Conservation (phyloP, 208 protist genomes). For the Leishmania lainsoni region DNA sequence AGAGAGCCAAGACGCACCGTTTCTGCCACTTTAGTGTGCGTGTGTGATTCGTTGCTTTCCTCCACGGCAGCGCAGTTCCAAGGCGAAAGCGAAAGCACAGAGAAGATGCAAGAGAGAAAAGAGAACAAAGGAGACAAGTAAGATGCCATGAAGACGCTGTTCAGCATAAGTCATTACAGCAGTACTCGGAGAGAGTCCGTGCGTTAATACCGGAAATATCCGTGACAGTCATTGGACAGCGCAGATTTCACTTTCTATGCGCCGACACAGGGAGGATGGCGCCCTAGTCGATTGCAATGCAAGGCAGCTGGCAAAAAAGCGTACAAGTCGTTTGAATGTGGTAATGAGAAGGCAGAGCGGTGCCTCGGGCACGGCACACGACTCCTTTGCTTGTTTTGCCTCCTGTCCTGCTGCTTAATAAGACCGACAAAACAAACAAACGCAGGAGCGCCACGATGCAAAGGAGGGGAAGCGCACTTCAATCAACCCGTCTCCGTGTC, state of each 20-base stretch:
- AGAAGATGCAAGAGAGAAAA: neutral
- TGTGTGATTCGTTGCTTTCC: no score
- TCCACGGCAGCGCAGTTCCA: neutral
- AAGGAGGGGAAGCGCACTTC: neutral
- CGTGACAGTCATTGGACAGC: neutral
- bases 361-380: neutral
- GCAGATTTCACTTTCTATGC: neutral
- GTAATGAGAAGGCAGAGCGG: neutral
- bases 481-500: neutral
- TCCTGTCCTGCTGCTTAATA: neutral
- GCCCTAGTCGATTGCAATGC: neutral
- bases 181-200: neutral
- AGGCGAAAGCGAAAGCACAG: neutral
- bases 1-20: neutral
- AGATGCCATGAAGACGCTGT: neutral
- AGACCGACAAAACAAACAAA: neutral
- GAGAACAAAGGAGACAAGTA: conserved; percentile 6
- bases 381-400: neutral
- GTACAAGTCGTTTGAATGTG: neutral
- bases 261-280: neutral
- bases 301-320: neutral
- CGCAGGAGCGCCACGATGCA: neutral
- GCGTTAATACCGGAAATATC: neutral
- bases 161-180: no score
- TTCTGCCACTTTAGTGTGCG: neutral